A percentile compares a stretch with the other conserved stretches of the same genome.
Evolutionary conservation across 192 early-diverging fungal genomes (phyloP).

Genomic region (Linnemannia exigua): DNA sequence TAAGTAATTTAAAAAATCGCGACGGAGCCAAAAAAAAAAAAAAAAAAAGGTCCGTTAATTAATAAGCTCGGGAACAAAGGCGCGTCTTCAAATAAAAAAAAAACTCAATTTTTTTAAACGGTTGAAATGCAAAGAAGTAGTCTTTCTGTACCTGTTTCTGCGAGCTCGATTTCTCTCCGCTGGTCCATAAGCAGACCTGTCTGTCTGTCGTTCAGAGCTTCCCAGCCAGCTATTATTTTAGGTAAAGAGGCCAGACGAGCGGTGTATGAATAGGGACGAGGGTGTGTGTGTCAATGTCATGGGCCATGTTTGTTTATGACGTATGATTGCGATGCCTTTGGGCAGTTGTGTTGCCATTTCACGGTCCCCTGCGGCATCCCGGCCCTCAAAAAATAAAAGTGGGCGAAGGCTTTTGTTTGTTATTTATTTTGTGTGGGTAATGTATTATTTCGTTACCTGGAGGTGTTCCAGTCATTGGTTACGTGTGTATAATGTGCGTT

Average conservation of each 20-base stretch:
- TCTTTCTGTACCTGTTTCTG: constrained; percentile 45
- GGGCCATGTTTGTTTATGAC: not conserved
- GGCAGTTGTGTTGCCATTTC: not conserved
- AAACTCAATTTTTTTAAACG: not conserved
- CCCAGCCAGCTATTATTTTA: constrained; percentile 45
- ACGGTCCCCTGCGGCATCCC: not conserved
- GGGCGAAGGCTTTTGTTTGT: not conserved
- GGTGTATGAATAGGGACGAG: not conserved
- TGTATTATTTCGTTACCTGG: no score
- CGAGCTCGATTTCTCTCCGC: constrained; percentile 42
- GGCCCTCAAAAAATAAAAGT: not conserved
- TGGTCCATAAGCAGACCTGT: constrained; percentile 52
- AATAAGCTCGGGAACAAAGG: not conserved
- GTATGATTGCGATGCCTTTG: not conserved
- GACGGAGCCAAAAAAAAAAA: no score
- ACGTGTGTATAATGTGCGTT: not conserved
- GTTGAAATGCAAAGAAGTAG: not conserved
- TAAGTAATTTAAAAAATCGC: not conserved
- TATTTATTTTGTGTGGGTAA: no score
- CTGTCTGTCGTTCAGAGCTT: constrained; percentile 52
- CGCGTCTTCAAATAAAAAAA: not conserved
- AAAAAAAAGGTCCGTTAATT: not conserved
- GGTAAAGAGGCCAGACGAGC: not conserved
- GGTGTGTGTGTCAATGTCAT: not conserved
- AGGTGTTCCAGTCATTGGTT: constrained; percentile 27